phyloP scores from a whole-genome alignment of 345 rosid genomes.

The Psidium guajava region DNA sequence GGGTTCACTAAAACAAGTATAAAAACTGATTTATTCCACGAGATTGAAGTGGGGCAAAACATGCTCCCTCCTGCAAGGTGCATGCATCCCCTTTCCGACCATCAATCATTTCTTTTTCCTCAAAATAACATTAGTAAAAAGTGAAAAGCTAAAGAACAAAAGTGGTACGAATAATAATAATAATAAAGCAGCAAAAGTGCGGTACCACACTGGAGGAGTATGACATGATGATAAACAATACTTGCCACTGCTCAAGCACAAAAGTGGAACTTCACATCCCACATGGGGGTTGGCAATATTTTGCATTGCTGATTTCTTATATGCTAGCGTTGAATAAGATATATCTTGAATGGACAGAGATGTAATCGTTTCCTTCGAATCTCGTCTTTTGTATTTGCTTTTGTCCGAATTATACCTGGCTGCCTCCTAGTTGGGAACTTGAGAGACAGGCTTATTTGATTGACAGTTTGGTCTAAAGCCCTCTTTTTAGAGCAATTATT shows the following conservation, averaged over 20 bases:
- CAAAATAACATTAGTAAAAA: not conserved
- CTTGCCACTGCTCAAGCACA: not conserved
- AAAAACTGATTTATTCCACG: not conserved
- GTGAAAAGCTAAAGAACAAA: not conserved
- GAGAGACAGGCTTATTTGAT: not conserved
- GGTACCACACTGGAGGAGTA: not conserved
- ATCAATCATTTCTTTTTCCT: not conserved
- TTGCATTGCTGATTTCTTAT: not conserved
- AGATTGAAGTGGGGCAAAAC: not conserved
- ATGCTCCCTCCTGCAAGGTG: not conserved
- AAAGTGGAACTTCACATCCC: not conserved
- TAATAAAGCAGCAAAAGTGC: not conserved
- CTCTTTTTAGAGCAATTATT: not conserved
- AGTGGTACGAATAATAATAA: not conserved
- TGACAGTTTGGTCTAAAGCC: not conserved
- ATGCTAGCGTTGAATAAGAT: not conserved
- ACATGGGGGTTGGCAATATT: not conserved
- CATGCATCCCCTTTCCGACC: not conserved
- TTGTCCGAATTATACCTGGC: conserved; percentile 6
- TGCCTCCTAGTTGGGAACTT: conserved; percentile 11
- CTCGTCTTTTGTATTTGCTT: not conserved
- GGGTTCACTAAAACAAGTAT: not conserved
- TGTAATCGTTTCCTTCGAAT: not conserved
- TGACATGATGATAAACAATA: not conserved
- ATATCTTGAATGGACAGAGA: not conserved